Base-by-base conservation (phyloP, 2,329 filamentous ascomycete genomes). In the Alternaria brassicicola region DNA sequence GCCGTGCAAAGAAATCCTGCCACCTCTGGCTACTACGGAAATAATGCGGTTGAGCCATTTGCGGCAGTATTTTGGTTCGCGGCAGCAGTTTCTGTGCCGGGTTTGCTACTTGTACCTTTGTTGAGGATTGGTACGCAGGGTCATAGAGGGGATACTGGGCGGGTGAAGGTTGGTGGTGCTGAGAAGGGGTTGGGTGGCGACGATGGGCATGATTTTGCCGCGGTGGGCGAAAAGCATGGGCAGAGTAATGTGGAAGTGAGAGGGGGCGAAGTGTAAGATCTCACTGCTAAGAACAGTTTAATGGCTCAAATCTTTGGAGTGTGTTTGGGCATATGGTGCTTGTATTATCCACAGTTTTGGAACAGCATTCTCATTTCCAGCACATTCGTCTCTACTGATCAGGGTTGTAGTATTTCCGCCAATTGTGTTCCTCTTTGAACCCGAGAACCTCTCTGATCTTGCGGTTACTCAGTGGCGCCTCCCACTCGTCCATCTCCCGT, bases 371-470 rank as follows among this genome's bases (percentile, higher is more conserved):
- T 8, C 25, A 3, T 15, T 4, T 19, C 13, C 4, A 23, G 2
- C 30, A 23, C 7, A 23, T 33, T 17, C 6, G 2, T 21, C 6
- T 23, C 13, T 52, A 55, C 33, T 59, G 55, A 46, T 69, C 64
- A 48, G 72, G 70, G 50, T 79, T 74, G 63, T 79, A 80, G 61
- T 85, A 83, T 70, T 80, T 76, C 61, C 81, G 78, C 85, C 85
- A 87, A 59, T 85, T 76, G 71, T 88, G 85, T 49, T 83, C 78
- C 64, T 89, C 85, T 65, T 80, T 78, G 68, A 87, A 89, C 0
- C 85, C 85, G 54, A 89, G 65, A 50, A 88, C 76, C 42, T 85
- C 82, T 49, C 78, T 80, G 38, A 86, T 85, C 79, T 88, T 89
- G 65, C 78, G 74, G 67, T 89, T 89, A 48, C 81, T 84, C 65